These are phyloP conservation scores for Clarireedia monteithiana DNA, from an alignment of 2,329 filamentous ascomycete species.

Conservation along the genomic window DNA sequence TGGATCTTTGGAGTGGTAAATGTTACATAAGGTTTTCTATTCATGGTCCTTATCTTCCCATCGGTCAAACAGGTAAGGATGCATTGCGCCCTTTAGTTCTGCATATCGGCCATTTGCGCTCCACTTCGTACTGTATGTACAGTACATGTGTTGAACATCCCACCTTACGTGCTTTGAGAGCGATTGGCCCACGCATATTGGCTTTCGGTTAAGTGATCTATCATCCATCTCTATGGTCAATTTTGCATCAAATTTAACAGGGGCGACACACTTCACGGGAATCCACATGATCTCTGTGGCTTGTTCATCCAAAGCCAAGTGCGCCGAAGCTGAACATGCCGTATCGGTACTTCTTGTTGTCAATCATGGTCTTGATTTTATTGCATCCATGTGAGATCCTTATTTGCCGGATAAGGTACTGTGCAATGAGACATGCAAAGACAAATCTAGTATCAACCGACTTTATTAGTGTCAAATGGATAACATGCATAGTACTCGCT, in stretches of 20 bases:
- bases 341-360: neutral
- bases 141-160: neutral
- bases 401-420: too few species aligned
- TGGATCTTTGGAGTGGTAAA: neutral
- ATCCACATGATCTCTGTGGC: slow-evolving; percentile 2
- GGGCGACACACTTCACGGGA: slow-evolving; percentile 4
- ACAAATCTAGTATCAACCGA: too few species aligned
- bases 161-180: neutral
- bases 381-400: too few species aligned
- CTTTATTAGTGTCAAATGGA: too few species aligned
- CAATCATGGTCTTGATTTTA: too few species aligned
- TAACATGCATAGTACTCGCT: too few species aligned
- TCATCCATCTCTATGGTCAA: neutral
- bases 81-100: neutral
- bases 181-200: neutral
- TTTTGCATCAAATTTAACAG: neutral
- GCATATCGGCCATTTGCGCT: too few species aligned
- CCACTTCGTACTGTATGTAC: too few species aligned
- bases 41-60: neutral
- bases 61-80: neutral
- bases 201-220: neutral
- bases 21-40: neutral
- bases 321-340: neutral
- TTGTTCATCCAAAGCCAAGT: neutral
- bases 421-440: too few species aligned